A percentile compares a stretch with the other conserved stretches of the same genome.
phyloP scores from a whole-genome alignment of 257 asterid species.

The Striga asiatica region DNA sequence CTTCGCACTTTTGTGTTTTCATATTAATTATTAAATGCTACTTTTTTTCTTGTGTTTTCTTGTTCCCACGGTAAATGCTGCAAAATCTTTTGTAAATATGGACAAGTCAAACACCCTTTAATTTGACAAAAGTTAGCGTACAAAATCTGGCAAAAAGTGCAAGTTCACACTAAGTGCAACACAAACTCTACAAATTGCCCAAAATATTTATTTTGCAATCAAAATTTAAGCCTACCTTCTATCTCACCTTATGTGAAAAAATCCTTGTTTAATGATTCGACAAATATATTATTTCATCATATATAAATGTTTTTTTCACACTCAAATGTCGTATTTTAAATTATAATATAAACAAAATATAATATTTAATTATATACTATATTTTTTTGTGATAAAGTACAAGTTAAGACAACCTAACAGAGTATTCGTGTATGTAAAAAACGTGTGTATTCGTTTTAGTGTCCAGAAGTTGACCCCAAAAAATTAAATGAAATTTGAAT shows the following conservation, averaged over 20 bases:
- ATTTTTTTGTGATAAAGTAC: too few species aligned
- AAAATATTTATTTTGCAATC: neutral
- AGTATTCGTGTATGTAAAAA: neutral
- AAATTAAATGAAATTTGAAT: neutral
- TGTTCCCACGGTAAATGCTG: neutral
- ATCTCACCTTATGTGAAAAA: too few species aligned
- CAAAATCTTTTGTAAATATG: neutral
- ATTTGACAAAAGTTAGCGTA: neutral
- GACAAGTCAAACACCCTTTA: neutral
- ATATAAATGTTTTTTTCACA: neutral
- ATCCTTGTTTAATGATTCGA: too few species aligned
- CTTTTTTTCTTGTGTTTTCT: too few species aligned
- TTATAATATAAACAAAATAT: too few species aligned
- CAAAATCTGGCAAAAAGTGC: neutral
- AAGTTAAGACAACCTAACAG: too few species aligned
- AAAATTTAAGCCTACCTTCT: neutral
- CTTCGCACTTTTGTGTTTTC: too few species aligned
- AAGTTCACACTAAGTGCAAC: neutral
- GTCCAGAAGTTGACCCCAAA: constrained; percentile 13
- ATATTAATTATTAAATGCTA: too few species aligned
- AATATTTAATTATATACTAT: too few species aligned
- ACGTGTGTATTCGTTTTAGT: constrained; percentile 4
- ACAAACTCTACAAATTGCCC: neutral
- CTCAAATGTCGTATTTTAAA: neutral
- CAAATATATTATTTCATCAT: too few species aligned